Base-by-base conservation (phyloP, 495 filamentous ascomycete genomes). In the Platismatia glauca region DNA sequence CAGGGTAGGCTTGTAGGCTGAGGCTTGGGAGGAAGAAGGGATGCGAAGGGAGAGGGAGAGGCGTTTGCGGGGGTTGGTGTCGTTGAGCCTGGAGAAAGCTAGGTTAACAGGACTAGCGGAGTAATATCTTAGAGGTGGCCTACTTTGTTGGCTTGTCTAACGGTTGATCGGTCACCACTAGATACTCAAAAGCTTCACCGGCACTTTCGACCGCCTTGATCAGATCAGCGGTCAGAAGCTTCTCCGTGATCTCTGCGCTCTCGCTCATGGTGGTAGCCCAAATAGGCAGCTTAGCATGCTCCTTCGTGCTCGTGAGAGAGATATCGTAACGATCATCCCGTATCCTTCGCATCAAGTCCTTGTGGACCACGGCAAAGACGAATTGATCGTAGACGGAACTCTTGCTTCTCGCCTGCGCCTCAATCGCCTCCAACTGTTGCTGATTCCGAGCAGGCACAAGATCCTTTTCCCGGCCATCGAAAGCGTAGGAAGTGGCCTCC, bases 251-350 rank as follows among this genome's bases (percentile, higher is more conserved):
- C 74, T 97, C 95, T 33, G 91, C 91, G 71, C 86, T 95, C 80
- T 98, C 94, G 65, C 83, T 91, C 94, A 98, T 96, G 69, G 96
- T 87, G 3, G 90, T 95, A 20, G 86, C 80, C 95, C 95, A 97
- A 61, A 77, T 74, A n/a, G 94, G 95, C 11, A 97, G 82, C 77
- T 92, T 95, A 33, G 85, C 68, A 74, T 92, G 86, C 67, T 98
- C 95, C 78, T 90, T 93, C 65, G 93, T 96, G 67, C 82, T 85
- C 29, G 94, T 96, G 59, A 98, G 84, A 33, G 89, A 94, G 37
- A 96, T 79, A 75, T 98, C 94, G 73, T 97, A 98, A 67, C 95
- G 87, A 59, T 96, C 94, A 39, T 95, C 88, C 56, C 94, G 85
- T 71, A 95, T 83, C 68, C 84, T 77, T 78, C 87, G 89, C 93